Percentiles rank a stretch among this genome's conserved stretches.
Conservation (phyloP, 176 grass and related monocot genomes). For the Alloteropsis semialata region DNA sequence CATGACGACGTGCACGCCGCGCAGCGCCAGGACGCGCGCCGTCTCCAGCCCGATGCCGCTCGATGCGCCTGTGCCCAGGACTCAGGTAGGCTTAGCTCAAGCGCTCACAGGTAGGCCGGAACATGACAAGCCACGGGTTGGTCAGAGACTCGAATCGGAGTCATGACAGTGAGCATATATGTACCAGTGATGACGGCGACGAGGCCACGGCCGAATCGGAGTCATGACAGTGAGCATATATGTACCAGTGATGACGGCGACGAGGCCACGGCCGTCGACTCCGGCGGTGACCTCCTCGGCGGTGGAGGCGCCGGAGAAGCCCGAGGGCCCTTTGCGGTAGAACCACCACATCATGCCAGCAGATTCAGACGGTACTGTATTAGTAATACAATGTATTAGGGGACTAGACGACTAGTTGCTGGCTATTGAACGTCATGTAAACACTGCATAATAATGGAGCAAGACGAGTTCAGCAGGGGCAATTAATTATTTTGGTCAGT, state of each 20-base stretch:
- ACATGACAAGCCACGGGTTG: no score
- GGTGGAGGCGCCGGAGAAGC: slow-evolving; percentile 65
- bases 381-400: no score
- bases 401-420: no score
- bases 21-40: slow-evolving; percentile 54
- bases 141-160: no score
- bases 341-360: slow-evolving; percentile 49
- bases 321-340: slow-evolving; percentile 39
- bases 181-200: slow-evolving; percentile 55
- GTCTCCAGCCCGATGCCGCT: slow-evolving; percentile 75
- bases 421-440: no score
- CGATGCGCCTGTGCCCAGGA: slow-evolving; percentile 50
- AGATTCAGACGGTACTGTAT: not conserved
- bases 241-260: slow-evolving; percentile 53
- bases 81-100: no score
- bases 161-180: no score
- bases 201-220: slow-evolving; percentile 25
- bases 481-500: no score
- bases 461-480: no score
- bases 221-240: no score
- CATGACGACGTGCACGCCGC: slow-evolving; percentile 60
- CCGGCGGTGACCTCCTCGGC: slow-evolving; percentile 60
- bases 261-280: slow-evolving; percentile 41
- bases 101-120: no score
- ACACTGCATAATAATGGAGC: no score